Evolutionary conservation across 345 rosid species (phyloP).

Genomic region (Salix purpurea): DNA sequence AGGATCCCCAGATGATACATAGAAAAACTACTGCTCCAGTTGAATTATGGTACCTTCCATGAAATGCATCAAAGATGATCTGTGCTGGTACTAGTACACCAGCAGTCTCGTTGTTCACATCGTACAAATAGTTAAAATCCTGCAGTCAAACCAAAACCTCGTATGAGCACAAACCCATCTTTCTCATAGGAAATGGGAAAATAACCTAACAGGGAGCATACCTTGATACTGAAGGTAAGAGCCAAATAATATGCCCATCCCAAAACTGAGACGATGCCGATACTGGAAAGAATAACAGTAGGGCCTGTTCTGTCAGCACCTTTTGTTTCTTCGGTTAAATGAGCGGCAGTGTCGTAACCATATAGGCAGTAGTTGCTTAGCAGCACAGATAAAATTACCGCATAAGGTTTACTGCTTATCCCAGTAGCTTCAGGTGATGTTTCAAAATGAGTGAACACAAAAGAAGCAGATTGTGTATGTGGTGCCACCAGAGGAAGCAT

Average conservation of each 20-base stretch:
- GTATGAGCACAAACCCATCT: too few species aligned
- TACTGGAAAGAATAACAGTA: constrained; percentile 52
- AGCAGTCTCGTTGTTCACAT: constrained; percentile 52
- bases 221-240: constrained; percentile 60
- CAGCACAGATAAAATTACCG: constrained; percentile 46
- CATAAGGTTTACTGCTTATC: constrained; percentile 53
- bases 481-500: constrained; percentile 58
- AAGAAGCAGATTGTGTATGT: constrained; percentile 48
- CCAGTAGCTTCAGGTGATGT: constrained; percentile 43
- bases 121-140: constrained; percentile 47
- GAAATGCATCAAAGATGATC: constrained; percentile 61
- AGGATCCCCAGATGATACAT: constrained; percentile 56
- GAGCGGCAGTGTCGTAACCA: constrained; percentile 66
- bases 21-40: constrained; percentile 52
- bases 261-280: constrained; percentile 51
- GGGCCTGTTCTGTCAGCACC: constrained; percentile 63
- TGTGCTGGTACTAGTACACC: constrained; percentile 60
- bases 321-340: constrained; percentile 65
- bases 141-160: constrained; percentile 3
- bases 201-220: background rate
- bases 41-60: constrained; percentile 53
- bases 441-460: constrained; percentile 51
- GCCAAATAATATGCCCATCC: constrained; percentile 65
- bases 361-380: constrained; percentile 62
- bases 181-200: too few species aligned